Base-by-base conservation (phyloP, 495 filamentous ascomycete species). In the Elaphomyces granulatus region DNA sequence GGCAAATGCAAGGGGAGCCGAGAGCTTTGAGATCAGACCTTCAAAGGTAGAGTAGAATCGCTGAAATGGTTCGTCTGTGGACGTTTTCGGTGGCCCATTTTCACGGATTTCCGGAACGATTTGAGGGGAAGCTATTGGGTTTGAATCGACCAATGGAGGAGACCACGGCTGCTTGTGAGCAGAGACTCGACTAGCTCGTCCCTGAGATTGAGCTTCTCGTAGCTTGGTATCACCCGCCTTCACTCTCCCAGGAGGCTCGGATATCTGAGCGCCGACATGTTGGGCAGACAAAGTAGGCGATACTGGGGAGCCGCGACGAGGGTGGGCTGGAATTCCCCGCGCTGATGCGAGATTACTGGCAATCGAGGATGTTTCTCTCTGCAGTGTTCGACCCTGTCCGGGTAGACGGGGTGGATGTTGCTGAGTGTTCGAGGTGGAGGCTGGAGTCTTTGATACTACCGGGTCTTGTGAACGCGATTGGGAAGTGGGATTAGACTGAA, bases 31-130 rank as follows among this genome's bases (percentile, higher is more conserved):
- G 49, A 95, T 79, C 16, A 95, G 68, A 30, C 68, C 78, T 37
- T 85, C 86, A 51, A 95, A 85, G 14, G 81, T 84, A 39, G 71
- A 83, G 60, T 94, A 98, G 51, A 96, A 98, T 38, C 76, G 70
- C 21, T 83, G 76, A 54, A 95, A 98, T 0, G 78, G 69, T 36
- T 92, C 86, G 7, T 93, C 87, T n/a, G 56, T 64, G 0, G 56
- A 16, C 45, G 37, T 26, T 18, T 41, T 50, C 4, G 34, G 42
- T 4, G 32, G 46, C 10, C 26, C 17, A 3, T 52, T 18, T 8
- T 55, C 53, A 8, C 21, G 33, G 2, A 44, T 30, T 6, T 56
- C 47, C 8, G 60, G 59, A 23, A 55, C 55, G 32, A 54, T 46
- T 46, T 65, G 47, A 10, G 58, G 61, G 3, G 60, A 55, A 1